Conservation (phyloP, 257 asterid genomes). For the Nicotiana noctiflora region DNA sequence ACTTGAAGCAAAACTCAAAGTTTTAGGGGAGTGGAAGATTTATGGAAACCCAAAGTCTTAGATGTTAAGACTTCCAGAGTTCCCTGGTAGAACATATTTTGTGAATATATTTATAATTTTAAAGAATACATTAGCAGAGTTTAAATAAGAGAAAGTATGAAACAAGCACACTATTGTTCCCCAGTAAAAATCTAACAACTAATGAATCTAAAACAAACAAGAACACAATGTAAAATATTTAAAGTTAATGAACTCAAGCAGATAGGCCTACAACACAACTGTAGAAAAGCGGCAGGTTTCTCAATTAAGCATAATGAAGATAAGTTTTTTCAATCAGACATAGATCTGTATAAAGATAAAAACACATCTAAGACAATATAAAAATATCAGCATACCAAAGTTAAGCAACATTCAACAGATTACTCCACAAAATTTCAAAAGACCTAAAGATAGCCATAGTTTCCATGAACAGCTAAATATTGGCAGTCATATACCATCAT, state of each 20-base stretch:
- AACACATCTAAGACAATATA: not conserved
- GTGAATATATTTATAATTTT: not conserved
- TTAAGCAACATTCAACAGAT: not conserved
- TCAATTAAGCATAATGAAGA: not conserved
- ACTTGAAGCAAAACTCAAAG: not conserved
- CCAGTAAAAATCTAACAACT: not conserved
- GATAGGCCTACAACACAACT: not conserved
- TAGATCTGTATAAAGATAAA: not conserved
- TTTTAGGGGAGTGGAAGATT: not conserved
- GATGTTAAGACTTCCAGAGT: not conserved
- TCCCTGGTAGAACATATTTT: not conserved
- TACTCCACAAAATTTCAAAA: not conserved
- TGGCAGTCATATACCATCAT: conserved; percentile 2
- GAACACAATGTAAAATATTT: not conserved
- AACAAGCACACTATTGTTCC: not conserved
- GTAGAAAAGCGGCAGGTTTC: not conserved
- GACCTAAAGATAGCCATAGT: not conserved
- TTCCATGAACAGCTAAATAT: not conserved
- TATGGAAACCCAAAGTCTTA: not conserved
- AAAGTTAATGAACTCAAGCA: not conserved
- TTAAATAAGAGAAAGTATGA: not conserved
- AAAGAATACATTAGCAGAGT: not conserved
- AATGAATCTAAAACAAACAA: not conserved
- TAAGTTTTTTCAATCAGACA: not conserved
- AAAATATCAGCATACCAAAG: not conserved